These are phyloP conservation scores for Arthonia radiata DNA, from an alignment of 495 filamentous ascomycete genomes.

Conservation along the genomic window DNA sequence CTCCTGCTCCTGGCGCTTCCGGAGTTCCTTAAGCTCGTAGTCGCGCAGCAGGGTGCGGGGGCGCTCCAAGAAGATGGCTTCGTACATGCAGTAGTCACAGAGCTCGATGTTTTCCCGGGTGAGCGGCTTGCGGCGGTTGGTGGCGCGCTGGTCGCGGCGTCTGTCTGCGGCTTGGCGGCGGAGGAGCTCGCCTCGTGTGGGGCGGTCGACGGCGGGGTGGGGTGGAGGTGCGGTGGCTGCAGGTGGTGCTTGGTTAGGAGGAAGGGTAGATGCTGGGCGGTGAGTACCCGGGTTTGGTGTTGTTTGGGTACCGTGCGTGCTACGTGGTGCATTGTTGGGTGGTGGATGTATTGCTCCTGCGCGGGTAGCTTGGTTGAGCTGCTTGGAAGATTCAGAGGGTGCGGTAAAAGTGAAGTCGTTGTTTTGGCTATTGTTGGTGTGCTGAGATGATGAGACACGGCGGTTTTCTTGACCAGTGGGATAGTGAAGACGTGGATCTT, in stretches of 20 bases:
- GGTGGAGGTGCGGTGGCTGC: slow-evolving; percentile 12
- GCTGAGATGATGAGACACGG: too few species aligned
- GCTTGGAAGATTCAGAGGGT: too few species aligned
- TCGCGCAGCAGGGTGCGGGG: slow-evolving; percentile 68
- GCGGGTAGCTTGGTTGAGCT: too few species aligned
- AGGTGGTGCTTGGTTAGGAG: slow-evolving; percentile 4
- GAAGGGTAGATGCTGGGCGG: background rate
- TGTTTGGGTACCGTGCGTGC: too few species aligned
- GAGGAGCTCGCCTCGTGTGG: slow-evolving; percentile 32
- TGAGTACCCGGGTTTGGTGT: too few species aligned
- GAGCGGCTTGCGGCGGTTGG: slow-evolving; percentile 54
- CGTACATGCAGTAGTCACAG: slow-evolving; percentile 34
- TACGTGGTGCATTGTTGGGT: slow-evolving; percentile 41
- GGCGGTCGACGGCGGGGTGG: slow-evolving; percentile 31
- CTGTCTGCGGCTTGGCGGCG: slow-evolving; percentile 29
- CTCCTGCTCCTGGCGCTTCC: slow-evolving; percentile 52
- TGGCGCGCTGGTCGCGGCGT: slow-evolving; percentile 41
- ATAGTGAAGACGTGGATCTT: too few species aligned
- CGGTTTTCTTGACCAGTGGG: too few species aligned
- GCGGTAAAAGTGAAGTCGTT: too few species aligned
- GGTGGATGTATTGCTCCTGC: slow-evolving; percentile 54
- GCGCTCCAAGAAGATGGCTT: slow-evolving; percentile 28
- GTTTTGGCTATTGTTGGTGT: too few species aligned
- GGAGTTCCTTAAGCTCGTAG: slow-evolving; percentile 84
- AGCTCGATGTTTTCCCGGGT: slow-evolving; percentile 66